Percentiles rank a stretch among this genome's conserved stretches.
These are phyloP conservation scores for Myxozyma mucilagina DNA, from an alignment of 805 yeast genomes.

Conservation along the genomic window DNA sequence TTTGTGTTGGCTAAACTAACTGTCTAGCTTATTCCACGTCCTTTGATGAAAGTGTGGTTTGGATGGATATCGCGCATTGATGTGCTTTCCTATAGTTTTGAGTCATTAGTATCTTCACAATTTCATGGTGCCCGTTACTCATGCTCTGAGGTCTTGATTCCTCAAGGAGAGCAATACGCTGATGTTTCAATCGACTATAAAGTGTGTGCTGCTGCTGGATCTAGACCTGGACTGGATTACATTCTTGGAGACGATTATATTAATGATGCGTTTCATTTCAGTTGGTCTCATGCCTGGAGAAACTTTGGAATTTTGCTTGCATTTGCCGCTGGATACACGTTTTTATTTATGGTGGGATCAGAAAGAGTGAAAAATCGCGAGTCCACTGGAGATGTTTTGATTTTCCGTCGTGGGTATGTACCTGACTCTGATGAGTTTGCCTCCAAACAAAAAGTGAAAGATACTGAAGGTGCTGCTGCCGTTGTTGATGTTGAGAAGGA, in stretches of 20 bases:
- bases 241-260: conserved; percentile 66
- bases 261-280: conserved; percentile 50
- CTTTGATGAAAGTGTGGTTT: conserved; percentile 69
- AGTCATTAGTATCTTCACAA: conserved; percentile 64
- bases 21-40: conserved; percentile 46
- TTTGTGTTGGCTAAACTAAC: no score
- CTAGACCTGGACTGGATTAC: conserved; percentile 49
- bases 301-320: conserved; percentile 63
- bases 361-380: conserved; percentile 38
- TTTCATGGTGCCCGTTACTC: conserved; percentile 57
- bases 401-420: conserved; percentile 28
- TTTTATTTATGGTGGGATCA: conserved; percentile 38
- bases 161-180: conserved; percentile 64
- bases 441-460: not conserved
- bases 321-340: conserved; percentile 50
- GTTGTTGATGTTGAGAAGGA: not conserved
- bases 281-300: conserved; percentile 70
- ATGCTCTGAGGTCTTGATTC: conserved; percentile 54
- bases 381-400: conserved; percentile 37
- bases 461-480: not conserved
- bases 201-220: conserved; percentile 60
- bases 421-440: conserved; percentile 2
- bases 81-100: conserved; percentile 61
- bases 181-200: conserved; percentile 41
- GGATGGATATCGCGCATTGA: conserved; percentile 62